Evolutionary conservation across 306 rosid genomes (phyloP).

Genomic region (Citrullus amarus): DNA sequence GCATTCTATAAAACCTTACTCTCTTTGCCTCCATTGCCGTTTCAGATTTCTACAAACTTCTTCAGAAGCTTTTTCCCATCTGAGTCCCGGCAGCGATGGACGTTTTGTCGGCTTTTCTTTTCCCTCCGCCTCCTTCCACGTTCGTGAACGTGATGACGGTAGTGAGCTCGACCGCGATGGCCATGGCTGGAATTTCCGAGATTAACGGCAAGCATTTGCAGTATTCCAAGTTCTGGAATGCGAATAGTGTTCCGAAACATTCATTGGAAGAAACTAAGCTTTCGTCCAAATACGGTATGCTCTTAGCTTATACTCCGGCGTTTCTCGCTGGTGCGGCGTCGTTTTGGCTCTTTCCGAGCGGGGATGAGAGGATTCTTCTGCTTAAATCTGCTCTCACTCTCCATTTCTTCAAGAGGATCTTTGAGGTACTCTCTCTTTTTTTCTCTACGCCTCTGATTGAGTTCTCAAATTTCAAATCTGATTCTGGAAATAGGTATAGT

Average conservation of each 20-base stretch:
- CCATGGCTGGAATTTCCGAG: slow-evolving; percentile 31
- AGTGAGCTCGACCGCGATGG: slow-evolving; percentile 15
- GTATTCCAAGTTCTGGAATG: slow-evolving; percentile 56
- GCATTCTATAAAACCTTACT: background rate
- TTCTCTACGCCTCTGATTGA: background rate
- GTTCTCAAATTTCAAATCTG: background rate
- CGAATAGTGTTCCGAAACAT: background rate
- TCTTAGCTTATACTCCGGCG: slow-evolving; percentile 47
- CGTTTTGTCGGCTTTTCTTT: slow-evolving; percentile 13
- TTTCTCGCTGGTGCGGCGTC: slow-evolving; percentile 40
- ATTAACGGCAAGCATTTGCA: slow-evolving; percentile 45
- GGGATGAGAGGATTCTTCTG: slow-evolving; percentile 19
- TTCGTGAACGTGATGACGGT: slow-evolving; percentile 36
- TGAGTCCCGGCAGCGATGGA: background rate
- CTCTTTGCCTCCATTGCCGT: background rate
- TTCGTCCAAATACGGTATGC: slow-evolving; percentile 49
- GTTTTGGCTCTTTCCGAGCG: slow-evolving; percentile 22
- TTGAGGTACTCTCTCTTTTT: slow-evolving; percentile 35
- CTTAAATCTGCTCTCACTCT: slow-evolving; percentile 43
- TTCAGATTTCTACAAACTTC: background rate
- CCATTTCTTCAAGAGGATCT: slow-evolving; percentile 65
- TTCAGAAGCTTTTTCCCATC: background rate
- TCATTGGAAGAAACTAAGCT: slow-evolving; percentile 11
- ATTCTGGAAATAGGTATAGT: background rate
- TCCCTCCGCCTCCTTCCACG: slow-evolving; percentile 41